These are phyloP conservation scores for Zarea fungicola DNA, from an alignment of 2,329 filamentous ascomycete species.

Conservation along the genomic window DNA sequence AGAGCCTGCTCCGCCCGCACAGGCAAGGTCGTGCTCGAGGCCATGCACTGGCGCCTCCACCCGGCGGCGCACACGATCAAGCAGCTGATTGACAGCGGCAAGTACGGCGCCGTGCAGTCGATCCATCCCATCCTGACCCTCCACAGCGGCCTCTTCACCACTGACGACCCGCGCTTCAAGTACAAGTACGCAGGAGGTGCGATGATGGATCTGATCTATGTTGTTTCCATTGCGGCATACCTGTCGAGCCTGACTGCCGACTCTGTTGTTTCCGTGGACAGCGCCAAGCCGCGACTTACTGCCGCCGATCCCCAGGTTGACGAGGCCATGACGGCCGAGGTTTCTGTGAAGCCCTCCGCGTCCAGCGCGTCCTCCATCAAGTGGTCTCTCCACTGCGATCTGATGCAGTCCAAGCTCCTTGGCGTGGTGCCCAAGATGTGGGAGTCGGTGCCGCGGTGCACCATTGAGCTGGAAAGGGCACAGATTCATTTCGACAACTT, in stretches of 20 bases:
- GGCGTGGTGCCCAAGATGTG: constrained; percentile 4
- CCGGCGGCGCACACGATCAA: constrained; percentile 10
- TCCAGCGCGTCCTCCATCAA: neutral
- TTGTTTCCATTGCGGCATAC: constrained; percentile 3
- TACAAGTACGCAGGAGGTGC: constrained; percentile 10
- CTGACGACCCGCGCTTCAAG: constrained; percentile 1
- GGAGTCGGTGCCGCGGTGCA: constrained; percentile 1
- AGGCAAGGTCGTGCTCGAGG: constrained; percentile 16
- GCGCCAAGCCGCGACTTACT: neutral
- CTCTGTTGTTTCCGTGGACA: neutral
- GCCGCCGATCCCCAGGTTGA: constrained; percentile 1
- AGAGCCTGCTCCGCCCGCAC: constrained; percentile 31
- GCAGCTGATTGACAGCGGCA: constrained; percentile 1
- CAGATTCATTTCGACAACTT: neutral
- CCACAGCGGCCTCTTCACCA: neutral
- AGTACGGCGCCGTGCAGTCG: constrained; percentile 8
- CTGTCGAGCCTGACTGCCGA: neutral
- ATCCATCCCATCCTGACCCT: constrained; percentile 2
- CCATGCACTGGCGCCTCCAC: constrained; percentile 14
- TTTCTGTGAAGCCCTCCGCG: neutral
- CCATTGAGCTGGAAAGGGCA: neutral
- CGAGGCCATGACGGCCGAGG: constrained; percentile 3
- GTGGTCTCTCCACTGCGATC: constrained; percentile 4
- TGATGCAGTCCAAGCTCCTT: neutral
- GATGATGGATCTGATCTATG: constrained; percentile 11